Evolutionary conservation across 208 protist genomes (phyloP), one percentile per base, ranked within the genome.

Genomic region (Lotmaria passim): DNA sequence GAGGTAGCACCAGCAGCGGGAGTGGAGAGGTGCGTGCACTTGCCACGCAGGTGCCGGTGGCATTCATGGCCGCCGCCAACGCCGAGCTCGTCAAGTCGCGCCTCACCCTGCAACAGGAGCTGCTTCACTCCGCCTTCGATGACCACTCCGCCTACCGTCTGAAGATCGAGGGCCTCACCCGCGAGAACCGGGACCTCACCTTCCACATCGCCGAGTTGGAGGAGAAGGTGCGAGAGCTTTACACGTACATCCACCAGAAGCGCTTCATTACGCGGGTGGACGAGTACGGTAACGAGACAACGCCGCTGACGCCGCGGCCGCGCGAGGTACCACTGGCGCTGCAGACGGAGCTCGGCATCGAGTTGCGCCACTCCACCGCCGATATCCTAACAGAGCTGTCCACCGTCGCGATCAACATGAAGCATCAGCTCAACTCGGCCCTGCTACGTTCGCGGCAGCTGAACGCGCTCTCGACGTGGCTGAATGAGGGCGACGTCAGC

Each of bases 371-470:
- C 19, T 85, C 77, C 58, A 91, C 88, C 38, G 55, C 70, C n/a
- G n/a, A 78, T 39, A 80, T 93, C 51, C 44, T 93, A 15, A 46
- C 79, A 3, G 85, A 93, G 75, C 79, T 93, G n/a, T 44, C 83
- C 8, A 76, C 74, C 11, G 73, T 90, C 5, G 81, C 75, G 43
- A 81, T 76, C 50, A 93, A 93, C 78, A 79, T 91, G 33, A 93
- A 93, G 72, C 88, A 93, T 58, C 88, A 93, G 73, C 76, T 93
- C 5, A 91, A 83, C 71, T 84, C 85, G 5, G 73, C 83, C 15
- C 64, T 93, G 36, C 71, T 91, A 62, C 76, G 74, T 12, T 50
- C 86, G 51, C 85, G 85, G 33, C 85, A 89, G 71, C 60, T 87
- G 47, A 39, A 79, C 23, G 81, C 70, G 39, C 73, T 81, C 19